These are phyloP conservation scores for Pseudogymnoascus sp. DNA, from an alignment of 2,329 filamentous ascomycete genomes.

Conservation along the genomic window DNA sequence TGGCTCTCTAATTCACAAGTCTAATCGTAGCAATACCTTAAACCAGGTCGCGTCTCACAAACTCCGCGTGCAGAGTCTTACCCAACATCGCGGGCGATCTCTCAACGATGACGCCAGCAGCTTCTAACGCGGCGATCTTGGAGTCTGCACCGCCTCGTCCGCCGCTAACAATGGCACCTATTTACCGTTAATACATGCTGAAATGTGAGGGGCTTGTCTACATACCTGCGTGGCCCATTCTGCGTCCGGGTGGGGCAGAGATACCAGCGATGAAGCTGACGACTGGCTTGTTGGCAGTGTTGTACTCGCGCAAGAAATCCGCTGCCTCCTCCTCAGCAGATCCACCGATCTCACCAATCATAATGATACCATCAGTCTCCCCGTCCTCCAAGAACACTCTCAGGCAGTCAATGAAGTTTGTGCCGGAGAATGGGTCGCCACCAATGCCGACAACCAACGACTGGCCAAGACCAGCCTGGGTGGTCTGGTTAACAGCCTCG, in stretches of 20 bases:
- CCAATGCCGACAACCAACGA: slow-evolving; percentile 97
- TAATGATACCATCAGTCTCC: slow-evolving; percentile 98
- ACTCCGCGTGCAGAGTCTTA: slow-evolving; percentile 90
- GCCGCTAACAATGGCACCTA: slow-evolving; percentile 82
- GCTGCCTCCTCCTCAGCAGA: slow-evolving; percentile 96
- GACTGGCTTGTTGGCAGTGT: slow-evolving; percentile 89
- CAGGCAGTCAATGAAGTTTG: slow-evolving; percentile 99
- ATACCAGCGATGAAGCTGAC: slow-evolving; percentile 98
- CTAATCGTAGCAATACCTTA: slow-evolving; percentile 36
- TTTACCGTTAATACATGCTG: slow-evolving; percentile 15
- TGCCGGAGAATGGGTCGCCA: slow-evolving; percentile 96
- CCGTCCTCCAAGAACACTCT: slow-evolving; percentile 92
- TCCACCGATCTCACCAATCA: slow-evolving; percentile 99
- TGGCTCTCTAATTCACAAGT: slow-evolving; percentile 21
- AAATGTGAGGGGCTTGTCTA: slow-evolving; percentile 11
- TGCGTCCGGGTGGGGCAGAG: slow-evolving; percentile 86
- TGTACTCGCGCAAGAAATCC: slow-evolving; percentile 88
- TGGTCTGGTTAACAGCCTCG: slow-evolving; percentile 99
- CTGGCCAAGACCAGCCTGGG: slow-evolving; percentile 91
- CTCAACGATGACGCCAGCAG: slow-evolving; percentile 92
- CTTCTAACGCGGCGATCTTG: slow-evolving; percentile 92
- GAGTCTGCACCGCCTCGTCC: slow-evolving; percentile 97
- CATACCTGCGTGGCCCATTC: slow-evolving; percentile 93
- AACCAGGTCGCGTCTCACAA: slow-evolving; percentile 91
- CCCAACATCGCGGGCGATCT: slow-evolving; percentile 85